These are phyloP conservation scores for Sporothrix humicola DNA, from an alignment of 2,329 filamentous ascomycete genomes.

Conservation along the genomic window DNA sequence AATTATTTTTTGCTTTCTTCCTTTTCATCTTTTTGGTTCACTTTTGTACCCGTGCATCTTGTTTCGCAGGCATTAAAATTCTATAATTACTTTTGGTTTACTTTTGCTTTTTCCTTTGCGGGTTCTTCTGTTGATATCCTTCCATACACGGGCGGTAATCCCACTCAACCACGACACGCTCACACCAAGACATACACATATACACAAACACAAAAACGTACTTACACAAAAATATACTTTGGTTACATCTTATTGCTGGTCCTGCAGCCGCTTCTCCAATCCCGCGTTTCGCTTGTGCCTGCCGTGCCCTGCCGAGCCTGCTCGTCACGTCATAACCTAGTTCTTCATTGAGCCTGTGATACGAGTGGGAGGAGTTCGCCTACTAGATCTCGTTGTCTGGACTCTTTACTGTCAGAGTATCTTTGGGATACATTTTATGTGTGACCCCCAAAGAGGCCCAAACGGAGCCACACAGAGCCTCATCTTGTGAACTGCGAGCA, in stretches of 20 bases:
- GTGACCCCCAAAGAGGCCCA: background rate
- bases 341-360: constrained; percentile 14
- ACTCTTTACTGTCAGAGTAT: too few species aligned
- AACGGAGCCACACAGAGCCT: background rate
- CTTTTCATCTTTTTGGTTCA: constrained; percentile 36
- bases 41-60: background rate
- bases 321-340: background rate
- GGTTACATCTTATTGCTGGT: background rate
- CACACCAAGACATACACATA: constrained; percentile 15
- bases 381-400: too few species aligned
- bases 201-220: background rate
- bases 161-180: background rate
- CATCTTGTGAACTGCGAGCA: background rate
- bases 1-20: background rate
- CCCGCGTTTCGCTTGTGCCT: background rate
- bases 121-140: constrained; percentile 13
- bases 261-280: background rate
- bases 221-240: constrained; percentile 20
- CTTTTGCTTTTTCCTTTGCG: too few species aligned
- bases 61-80: background rate
- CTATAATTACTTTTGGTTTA: background rate
- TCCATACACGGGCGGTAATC: constrained; percentile 5
- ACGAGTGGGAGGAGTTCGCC: background rate
- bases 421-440: background rate
- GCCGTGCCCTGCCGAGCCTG: background rate